Evolutionary conservation across 2,329 filamentous ascomycete genomes (phyloP).

Genomic region (Cercospora brassicicola): DNA sequence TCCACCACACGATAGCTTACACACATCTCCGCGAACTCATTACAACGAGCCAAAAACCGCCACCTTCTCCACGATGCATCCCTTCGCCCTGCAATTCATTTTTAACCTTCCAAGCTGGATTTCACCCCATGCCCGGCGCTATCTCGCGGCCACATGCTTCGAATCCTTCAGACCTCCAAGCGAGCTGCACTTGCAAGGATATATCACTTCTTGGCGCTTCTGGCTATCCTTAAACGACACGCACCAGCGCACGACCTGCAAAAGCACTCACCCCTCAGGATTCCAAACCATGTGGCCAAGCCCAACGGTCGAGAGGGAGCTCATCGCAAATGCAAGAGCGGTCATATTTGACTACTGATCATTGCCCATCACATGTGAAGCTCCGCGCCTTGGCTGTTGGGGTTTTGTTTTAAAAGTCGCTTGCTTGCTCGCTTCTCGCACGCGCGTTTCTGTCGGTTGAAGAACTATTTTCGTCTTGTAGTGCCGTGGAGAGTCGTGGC

Average conservation of each 20-base stretch:
- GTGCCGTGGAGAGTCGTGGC: not conserved
- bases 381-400: not conserved
- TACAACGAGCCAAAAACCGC: not conserved
- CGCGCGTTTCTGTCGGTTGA: not conserved
- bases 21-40: not conserved
- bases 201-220: not conserved
- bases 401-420: not conserved
- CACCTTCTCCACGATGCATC: not conserved
- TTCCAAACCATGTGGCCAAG: not conserved
- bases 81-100: not conserved
- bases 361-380: not conserved
- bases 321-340: not conserved
- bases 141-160: not conserved
- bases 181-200: conserved; percentile 7
- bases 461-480: not conserved
- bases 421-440: not conserved
- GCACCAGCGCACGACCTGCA: not conserved
- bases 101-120: not conserved
- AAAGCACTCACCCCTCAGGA: not conserved
- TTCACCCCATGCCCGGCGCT: not conserved
- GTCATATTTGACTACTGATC: not conserved
- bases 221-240: not conserved
- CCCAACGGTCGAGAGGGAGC: not conserved
- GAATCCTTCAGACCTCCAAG: not conserved
- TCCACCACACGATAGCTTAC: not conserved